Evolutionary conservation across 140 eudicot genomes (phyloP), one percentile per base, ranked within the genome.

Genomic region (Erigeron philadelphicus): DNA sequence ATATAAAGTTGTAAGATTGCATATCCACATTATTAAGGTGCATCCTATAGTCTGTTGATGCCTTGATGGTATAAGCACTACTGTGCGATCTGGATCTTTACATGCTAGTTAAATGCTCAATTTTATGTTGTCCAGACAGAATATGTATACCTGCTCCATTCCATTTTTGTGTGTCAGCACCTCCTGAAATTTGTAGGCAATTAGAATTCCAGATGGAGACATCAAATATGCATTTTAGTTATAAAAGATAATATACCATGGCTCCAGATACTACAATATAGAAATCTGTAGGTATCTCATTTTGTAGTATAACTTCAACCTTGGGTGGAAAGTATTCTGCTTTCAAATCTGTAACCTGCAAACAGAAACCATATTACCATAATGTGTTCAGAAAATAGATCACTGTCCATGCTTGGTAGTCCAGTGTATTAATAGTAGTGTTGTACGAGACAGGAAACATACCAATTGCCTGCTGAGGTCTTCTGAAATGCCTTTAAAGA

Each of bases 241-340:
- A 48, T 40, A 68, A 47, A 54, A 45, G n/a, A 64, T 71, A 21
- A 25, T 50, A 52, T 90, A 87, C 97, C 97, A 87, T 87, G 60
- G 94, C 86, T 71, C 97, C 97, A 31, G 95, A 85, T 52, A 85
- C 97, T 54, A 90, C 48, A 13, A 90, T 77, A 77, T 90, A 90
- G 82, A 90, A 87, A 75, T 90, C 97, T 66, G 95, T 85, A 19
- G 97, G 86, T 78, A 87, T 87, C 80, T 90, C 97, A 64, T 90
- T 90, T 76, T 90, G 95, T 68, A 90, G 79, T 67, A 83, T 79
- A 71, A 90, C 82, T 71, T 90, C 97, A 66, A 87, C 93, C 82
- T 87, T 90, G 11, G 97, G 97, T 67, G 97, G 95, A 68, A 83
- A 87, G 72, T 85, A 90, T 72, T 90, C 97, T 78, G 90, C 97